These are phyloP conservation scores for Exophiala xenobiotica DNA, from an alignment of 2,329 filamentous ascomycete species.

Conservation along the genomic window DNA sequence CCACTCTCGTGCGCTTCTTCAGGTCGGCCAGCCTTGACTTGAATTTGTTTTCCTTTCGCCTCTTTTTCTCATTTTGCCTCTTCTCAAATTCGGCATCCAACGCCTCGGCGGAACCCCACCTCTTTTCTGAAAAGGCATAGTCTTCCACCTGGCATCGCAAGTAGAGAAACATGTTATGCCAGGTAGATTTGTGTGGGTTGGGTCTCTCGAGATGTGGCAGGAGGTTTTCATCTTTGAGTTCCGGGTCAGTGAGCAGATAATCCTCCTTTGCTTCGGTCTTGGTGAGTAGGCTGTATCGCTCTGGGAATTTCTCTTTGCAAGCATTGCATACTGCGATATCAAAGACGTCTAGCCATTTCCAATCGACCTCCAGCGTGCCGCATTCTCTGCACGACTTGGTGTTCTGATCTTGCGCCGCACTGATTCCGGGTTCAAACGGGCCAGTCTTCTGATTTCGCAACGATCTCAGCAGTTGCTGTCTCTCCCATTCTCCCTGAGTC, in stretches of 20 bases:
- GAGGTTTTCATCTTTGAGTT: slow-evolving; percentile 83
- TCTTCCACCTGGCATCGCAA: slow-evolving; percentile 91
- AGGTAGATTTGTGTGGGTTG: slow-evolving; percentile 93
- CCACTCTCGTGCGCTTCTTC: slow-evolving; percentile 89
- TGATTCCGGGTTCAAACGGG: slow-evolving; percentile 86
- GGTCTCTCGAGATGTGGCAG: slow-evolving; percentile 84
- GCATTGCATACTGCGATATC: slow-evolving; percentile 69
- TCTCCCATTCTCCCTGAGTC: slow-evolving; percentile 89
- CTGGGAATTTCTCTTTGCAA: slow-evolving; percentile 87
- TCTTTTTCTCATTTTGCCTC: slow-evolving; percentile 76
- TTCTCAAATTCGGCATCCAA: slow-evolving; percentile 86
- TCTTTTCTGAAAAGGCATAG: slow-evolving; percentile 76
- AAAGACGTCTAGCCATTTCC: slow-evolving; percentile 88
- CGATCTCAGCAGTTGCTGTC: slow-evolving; percentile 70
- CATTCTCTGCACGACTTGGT: slow-evolving; percentile 83
- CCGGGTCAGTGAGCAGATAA: slow-evolving; percentile 90
- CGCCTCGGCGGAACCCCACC: slow-evolving; percentile 86
- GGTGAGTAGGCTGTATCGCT: slow-evolving; percentile 91
- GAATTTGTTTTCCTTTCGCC: slow-evolving; percentile 86
- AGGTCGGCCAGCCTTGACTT: slow-evolving; percentile 82
- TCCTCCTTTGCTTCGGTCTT: slow-evolving; percentile 97
- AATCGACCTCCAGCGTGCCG: slow-evolving; percentile 81
- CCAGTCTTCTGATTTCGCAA: slow-evolving; percentile 73
- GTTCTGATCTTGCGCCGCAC: slow-evolving; percentile 61
- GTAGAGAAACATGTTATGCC: slow-evolving; percentile 99